These are phyloP conservation scores for Claviceps purpurea DNA, from an alignment of 2,329 filamentous ascomycete genomes.

Conservation along the genomic window DNA sequence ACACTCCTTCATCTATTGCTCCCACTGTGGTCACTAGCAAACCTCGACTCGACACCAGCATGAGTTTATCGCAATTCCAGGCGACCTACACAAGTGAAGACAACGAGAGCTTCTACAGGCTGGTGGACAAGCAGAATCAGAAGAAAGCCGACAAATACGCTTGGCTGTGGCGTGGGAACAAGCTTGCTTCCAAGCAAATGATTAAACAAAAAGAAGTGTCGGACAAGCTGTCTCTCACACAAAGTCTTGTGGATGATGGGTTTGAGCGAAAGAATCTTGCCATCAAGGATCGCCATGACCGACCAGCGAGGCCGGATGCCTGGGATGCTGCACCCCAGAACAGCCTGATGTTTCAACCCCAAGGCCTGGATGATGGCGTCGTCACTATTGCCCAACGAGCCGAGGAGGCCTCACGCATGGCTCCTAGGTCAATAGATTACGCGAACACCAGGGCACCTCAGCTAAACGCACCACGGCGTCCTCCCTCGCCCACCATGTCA, in stretches of 20 bases:
- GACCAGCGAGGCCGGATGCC: constrained; percentile 62
- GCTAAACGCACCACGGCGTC: constrained; percentile 28
- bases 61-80: constrained; percentile 79
- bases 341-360: constrained; percentile 71
- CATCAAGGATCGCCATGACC: constrained; percentile 53
- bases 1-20: constrained; percentile 55
- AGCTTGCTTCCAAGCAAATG: constrained; percentile 69
- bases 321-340: constrained; percentile 71
- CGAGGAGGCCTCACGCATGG: constrained; percentile 57
- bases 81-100: constrained; percentile 93
- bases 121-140: constrained; percentile 82
- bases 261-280: constrained; percentile 44
- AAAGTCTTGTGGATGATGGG: constrained; percentile 40
- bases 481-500: constrained; percentile 71
- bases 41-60: constrained; percentile 52
- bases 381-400: constrained; percentile 54
- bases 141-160: constrained; percentile 73
- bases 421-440: constrained; percentile 66
- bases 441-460: constrained; percentile 68
- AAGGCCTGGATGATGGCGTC: constrained; percentile 45
- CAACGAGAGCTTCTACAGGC: constrained; percentile 89
- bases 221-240: constrained; percentile 33
- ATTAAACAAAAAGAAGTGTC: constrained; percentile 52
- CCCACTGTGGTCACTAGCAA: constrained; percentile 25
- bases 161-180: constrained; percentile 83